Conservation (phyloP, 495 filamentous ascomycete species). For the Acidiella bohemica region DNA sequence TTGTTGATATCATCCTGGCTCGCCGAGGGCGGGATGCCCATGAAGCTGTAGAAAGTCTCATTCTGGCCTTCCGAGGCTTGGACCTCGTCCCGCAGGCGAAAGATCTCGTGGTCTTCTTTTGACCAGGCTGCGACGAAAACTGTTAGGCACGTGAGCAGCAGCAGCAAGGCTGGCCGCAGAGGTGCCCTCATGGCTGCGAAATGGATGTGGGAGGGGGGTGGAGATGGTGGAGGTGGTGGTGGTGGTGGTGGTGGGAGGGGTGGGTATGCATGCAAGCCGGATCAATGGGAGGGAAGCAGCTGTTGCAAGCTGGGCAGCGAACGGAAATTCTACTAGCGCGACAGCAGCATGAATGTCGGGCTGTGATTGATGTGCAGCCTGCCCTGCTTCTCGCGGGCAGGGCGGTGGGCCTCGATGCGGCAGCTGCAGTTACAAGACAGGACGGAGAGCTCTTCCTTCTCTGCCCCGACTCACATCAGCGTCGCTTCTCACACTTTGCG, state of each 20-base stretch:
- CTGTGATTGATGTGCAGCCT: too few relatives aligned
- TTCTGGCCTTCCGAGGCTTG: constrained; percentile 58
- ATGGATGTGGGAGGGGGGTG: neutral
- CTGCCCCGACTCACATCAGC: neutral
- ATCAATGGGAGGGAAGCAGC: neutral
- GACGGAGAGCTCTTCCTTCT: too few relatives aligned
- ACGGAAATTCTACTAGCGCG: too few relatives aligned
- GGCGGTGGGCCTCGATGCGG: too few relatives aligned
- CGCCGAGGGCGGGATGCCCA: constrained; percentile 60
- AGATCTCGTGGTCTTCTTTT: constrained; percentile 77
- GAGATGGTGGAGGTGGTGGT: neutral
- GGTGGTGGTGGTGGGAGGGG: neutral
- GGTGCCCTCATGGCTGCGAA: too few relatives aligned
- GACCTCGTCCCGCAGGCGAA: constrained; percentile 80
- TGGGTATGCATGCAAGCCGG: neutral
- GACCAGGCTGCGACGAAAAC: constrained; percentile 17
- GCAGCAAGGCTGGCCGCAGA: constrained; percentile 14
- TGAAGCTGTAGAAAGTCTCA: constrained; percentile 87
- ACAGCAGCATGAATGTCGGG: too few relatives aligned
- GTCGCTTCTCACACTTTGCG: neutral
- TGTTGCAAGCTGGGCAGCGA: neutral
- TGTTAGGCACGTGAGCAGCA: constrained; percentile 10
- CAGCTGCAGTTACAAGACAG: too few relatives aligned
- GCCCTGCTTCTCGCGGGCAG: too few relatives aligned
- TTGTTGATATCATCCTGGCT: constrained; percentile 83